Evolutionary conservation across 371 early-diverging fungal genomes (phyloP).

Genomic region (Chytridium lagenaria): DNA sequence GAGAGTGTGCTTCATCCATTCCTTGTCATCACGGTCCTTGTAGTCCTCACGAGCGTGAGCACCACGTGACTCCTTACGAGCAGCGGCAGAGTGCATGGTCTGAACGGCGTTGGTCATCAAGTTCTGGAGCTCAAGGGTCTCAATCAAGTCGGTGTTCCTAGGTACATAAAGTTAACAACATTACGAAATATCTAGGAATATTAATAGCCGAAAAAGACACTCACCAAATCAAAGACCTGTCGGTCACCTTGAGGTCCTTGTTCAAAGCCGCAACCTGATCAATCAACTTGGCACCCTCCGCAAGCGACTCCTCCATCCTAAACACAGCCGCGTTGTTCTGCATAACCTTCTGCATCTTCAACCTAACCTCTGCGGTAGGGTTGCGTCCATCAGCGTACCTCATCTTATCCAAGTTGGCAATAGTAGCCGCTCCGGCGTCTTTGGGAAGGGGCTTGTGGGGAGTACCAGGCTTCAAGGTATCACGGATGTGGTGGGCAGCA

Average conservation of each 20-base stretch:
- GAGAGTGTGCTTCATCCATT: constrained; percentile 99
- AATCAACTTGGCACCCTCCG: constrained; percentile 88
- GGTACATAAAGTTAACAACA: background rate
- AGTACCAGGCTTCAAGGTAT: constrained; percentile 83
- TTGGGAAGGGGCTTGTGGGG: constrained; percentile 83
- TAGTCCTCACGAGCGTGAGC: constrained; percentile 98
- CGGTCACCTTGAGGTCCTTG: constrained; percentile 85
- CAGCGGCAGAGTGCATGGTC: constrained; percentile 95
- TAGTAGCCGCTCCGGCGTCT: constrained; percentile 84
- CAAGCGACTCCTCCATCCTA: constrained; percentile 89
- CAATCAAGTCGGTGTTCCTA: constrained; percentile 91
- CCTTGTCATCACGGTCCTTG: constrained; percentile 83
- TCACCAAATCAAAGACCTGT: constrained; percentile 94
- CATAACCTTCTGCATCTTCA: constrained; percentile 97
- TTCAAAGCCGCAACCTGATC: constrained; percentile 81
- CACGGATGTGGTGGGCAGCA: constrained; percentile 92
- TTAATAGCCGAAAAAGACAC: constrained; percentile 19
- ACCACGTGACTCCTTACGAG: constrained; percentile 96
- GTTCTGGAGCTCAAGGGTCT: constrained; percentile 96
- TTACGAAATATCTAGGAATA: background rate
- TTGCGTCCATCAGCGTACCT: constrained; percentile 80
- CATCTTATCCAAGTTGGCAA: constrained; percentile 93
- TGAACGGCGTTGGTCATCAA: constrained; percentile 95
- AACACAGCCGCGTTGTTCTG: constrained; percentile 97
- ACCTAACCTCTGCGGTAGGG: constrained; percentile 87